A percentile compares a stretch with the other conserved stretches of the same genome.
phyloP scores from a whole-genome alignment of 2,329 filamentous ascomycete genomes.

The Intubia oerlemansii region DNA sequence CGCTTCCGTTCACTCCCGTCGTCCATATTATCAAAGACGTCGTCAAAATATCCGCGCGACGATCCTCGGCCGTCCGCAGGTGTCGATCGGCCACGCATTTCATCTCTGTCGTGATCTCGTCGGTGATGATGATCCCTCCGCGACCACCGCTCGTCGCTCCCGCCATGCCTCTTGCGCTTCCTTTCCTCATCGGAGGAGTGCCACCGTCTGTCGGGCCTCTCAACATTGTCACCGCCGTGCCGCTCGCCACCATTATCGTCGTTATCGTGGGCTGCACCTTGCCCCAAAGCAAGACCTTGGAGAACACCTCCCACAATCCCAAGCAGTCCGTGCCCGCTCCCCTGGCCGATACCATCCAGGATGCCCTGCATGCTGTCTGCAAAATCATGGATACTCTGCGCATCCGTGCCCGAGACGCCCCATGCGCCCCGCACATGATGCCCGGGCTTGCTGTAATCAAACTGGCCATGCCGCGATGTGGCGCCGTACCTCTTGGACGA shows the following conservation, averaged over 20 bases:
- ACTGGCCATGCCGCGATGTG: constrained; percentile 20
- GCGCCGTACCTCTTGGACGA: no score
- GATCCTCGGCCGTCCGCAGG: no score
- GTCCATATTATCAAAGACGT: no score
- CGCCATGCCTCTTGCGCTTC: constrained; percentile 5
- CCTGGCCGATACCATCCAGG: constrained; percentile 11
- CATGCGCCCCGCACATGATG: constrained; percentile 20
- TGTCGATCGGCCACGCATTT: no score
- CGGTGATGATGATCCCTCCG: no score
- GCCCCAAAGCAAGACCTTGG: no score
- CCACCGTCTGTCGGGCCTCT: no score
- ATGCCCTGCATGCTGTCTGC: constrained; percentile 10
- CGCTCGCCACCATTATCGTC: no score
- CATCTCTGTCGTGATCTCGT: no score
- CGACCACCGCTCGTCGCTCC: background rate
- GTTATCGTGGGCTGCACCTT: no score
- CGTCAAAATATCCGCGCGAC: no score
- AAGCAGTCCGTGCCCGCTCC: constrained; percentile 9
- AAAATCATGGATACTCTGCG: constrained; percentile 18
- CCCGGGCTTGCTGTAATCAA: constrained; percentile 17
- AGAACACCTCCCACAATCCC: constrained; percentile 12
- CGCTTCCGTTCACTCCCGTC: constrained; percentile 2
- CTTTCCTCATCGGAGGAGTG: constrained; percentile 7
- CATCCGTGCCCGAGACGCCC: constrained; percentile 23
- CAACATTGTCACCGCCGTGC: no score